A percentile compares a stretch with the other conserved stretches of the same genome.
phyloP scores from a whole-genome alignment of 495 filamentous ascomycete species.

The Daldinia decipiens region DNA sequence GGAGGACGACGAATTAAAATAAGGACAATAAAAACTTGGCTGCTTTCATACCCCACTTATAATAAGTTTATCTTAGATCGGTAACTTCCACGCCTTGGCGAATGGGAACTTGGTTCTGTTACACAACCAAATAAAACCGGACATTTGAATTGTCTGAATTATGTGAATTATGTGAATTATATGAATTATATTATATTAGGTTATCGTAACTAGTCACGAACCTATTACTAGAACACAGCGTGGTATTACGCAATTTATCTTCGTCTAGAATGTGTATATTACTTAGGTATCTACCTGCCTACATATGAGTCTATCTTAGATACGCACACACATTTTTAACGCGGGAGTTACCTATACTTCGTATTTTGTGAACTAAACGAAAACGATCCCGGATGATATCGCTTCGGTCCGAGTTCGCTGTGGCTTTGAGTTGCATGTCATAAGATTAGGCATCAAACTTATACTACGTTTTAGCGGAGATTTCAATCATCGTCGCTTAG shows the following conservation, averaged over 20 bases:
- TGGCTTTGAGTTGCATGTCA: conserved; percentile 10
- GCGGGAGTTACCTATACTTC: too few relatives aligned
- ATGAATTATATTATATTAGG: too few relatives aligned
- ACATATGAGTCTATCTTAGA: too few relatives aligned
- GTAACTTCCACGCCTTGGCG: neutral
- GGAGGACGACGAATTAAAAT: neutral
- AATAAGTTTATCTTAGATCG: conserved; percentile 11
- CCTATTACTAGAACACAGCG: too few relatives aligned
- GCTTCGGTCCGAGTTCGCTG: neutral
- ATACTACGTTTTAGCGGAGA: neutral
- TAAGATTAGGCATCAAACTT: conserved; percentile 22
- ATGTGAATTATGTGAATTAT: neutral
- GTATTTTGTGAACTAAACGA: too few relatives aligned
- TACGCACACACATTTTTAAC: too few relatives aligned
- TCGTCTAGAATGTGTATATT: too few relatives aligned
- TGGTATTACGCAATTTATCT: too few relatives aligned
- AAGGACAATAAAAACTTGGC: neutral
- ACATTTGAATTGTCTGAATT: neutral
- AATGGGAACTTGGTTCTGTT: neutral
- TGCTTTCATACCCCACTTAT: neutral
- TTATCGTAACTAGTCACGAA: too few relatives aligned
- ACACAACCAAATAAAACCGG: neutral
- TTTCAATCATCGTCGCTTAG: neutral
- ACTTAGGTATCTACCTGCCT: too few relatives aligned
- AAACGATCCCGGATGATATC: neutral